Conservation (phyloP, 164 flowering plant genomes). For the Liquidambar formosana region DNA sequence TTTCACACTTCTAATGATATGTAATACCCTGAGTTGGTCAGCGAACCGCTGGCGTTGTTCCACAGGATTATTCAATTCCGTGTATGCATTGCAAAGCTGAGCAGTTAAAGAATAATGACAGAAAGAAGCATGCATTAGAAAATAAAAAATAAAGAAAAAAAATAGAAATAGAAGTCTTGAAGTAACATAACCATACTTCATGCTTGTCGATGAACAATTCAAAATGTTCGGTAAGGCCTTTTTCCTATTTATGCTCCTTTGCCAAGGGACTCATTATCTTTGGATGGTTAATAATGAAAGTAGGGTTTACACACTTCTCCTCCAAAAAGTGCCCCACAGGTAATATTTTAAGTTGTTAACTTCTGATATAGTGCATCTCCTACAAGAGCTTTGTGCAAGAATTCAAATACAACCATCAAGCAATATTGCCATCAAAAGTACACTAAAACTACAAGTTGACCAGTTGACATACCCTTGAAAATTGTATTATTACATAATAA, state of each 20-base stretch:
- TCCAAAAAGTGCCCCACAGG: conserved; percentile 97
- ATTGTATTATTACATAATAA: no score
- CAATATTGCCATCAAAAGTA: no score
- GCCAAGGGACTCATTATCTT: conserved; percentile 98
- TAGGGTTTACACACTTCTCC: conserved; percentile 83
- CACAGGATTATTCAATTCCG: conserved; percentile 95
- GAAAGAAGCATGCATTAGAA: no score
- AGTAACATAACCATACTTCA: conserved; percentile 49
- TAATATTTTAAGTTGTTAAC: no score
- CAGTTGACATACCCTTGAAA: no score
- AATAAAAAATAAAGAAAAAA: neutral
- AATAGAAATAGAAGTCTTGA: neutral
- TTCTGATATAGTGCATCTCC: no score
- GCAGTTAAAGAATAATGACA: conserved; percentile 5
- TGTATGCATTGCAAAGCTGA: conserved; percentile 94
- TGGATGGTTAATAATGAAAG: conserved; percentile 94
- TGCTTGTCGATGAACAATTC: conserved; percentile 90
- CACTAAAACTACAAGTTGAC: no score
- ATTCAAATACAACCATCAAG: no score
- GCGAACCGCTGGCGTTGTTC: conserved; percentile 92
- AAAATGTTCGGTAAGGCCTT: conserved; percentile 87
- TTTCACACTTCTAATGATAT: neutral
- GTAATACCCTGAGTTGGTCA: conserved; percentile 84
- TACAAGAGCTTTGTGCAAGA: no score
- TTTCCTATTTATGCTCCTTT: conserved; percentile 86